Evolutionary conservation across 2,329 filamentous ascomycete species (phyloP).

Genomic region (Trichoderma gracile): DNA sequence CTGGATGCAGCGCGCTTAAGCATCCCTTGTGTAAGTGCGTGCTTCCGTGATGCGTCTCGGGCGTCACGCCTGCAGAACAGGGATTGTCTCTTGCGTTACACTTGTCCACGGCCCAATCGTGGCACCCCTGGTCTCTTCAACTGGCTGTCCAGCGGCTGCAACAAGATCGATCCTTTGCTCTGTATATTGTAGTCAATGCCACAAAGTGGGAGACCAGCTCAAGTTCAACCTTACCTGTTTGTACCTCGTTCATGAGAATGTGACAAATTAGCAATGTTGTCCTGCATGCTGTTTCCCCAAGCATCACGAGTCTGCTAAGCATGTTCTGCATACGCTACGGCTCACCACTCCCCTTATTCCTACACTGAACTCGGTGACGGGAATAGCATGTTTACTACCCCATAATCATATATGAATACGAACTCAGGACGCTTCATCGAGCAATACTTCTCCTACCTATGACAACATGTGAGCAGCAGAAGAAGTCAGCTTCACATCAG

Average conservation of each 20-base stretch:
- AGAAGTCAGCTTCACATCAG: background rate
- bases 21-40: background rate
- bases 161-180: background rate
- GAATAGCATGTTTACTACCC: too few species aligned
- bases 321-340: too few species aligned
- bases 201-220: background rate
- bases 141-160: background rate
- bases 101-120: background rate
- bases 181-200: background rate
- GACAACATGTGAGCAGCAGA: background rate
- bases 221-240: too few species aligned
- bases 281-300: too few species aligned
- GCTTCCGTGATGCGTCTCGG: background rate
- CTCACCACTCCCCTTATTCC: too few species aligned
- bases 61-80: background rate
- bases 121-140: background rate
- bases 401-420: rapidly evolving
- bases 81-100: background rate
- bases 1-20: background rate
- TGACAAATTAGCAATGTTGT: too few species aligned
- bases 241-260: too few species aligned
- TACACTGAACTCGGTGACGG: too few species aligned
- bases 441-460: background rate
- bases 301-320: too few species aligned
- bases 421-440: background rate